Base-by-base conservation (phyloP, 2,329 filamentous ascomycete species). In the Neonectria coccinea region DNA sequence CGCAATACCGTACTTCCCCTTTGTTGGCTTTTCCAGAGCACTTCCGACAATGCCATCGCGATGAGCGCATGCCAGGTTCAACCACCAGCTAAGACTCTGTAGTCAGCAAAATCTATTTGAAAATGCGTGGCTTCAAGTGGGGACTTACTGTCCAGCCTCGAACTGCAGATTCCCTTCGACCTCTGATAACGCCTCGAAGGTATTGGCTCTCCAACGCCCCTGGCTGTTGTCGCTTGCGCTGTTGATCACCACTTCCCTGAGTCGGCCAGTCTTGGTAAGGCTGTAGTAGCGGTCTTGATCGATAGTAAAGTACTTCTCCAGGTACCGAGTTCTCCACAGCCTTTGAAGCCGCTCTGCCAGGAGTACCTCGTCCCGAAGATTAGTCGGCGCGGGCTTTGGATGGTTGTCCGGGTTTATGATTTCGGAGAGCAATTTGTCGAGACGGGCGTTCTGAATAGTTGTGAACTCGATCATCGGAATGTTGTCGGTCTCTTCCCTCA, bases 11-110 rank as follows among this genome's bases (percentile, higher is more conserved):
- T 85, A 85, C 41, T 76, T 76, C 7, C 82, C 82, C 61, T 78
- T 82, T 10, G 84, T 85, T 0, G 83, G 79, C 14, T 67, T 80
- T 66, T 86, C 83, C 3, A 75, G 67, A 12, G 79, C 78, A 56
- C 76, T 81, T 8, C 76, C 78, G 9, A 87, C 81, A 18, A 88
- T 84, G 20, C 86, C 86, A 68, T 89, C 86, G 29, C 85, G 81
- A 63, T 84, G 79, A 2, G 85, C 86, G 67, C 86, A 88, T 39
- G 84, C 82, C 33, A 88, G 77, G 57, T 86, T 85, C 18, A 86
- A 73, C 85, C 86, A 89, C 86, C 84, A 89, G 59, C 86, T 88
- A 58, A 10, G n/a, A 9, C 29, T 50, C 12, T 8, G 48, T 77
- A 56, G 76, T 75, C 56, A 55, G 58, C 29, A 56, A 59, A 59